Percentiles rank a stretch among this genome's conserved stretches.
Evolutionary conservation across 805 yeast genomes (phyloP).

Genomic region (Tetrapisispora phaffii): DNA sequence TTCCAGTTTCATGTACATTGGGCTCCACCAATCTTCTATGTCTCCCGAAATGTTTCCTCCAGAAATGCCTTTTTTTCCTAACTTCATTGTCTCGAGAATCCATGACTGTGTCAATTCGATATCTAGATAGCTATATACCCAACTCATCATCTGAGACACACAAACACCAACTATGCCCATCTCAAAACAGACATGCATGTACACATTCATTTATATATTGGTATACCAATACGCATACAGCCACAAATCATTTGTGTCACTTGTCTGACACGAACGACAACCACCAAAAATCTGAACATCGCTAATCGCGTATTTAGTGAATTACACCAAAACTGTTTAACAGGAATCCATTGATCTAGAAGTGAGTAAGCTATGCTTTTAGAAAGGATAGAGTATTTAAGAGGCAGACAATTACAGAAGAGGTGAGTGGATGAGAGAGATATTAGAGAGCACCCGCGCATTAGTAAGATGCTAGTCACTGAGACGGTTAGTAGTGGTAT

Average conservation of each 20-base stretch:
- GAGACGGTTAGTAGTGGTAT: not conserved
- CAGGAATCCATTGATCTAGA: too few species aligned
- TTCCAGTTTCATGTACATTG: not conserved
- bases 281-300: not conserved
- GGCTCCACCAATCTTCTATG: not conserved
- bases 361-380: too few species aligned
- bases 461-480: not conserved
- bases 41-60: constrained; percentile 1
- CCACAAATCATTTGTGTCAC: not conserved
- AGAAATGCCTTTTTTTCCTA: constrained; percentile 1
- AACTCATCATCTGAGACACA: not conserved
- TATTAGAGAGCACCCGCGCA: too few species aligned
- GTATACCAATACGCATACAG: not conserved
- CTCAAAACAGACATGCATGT: not conserved
- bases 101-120: not conserved
- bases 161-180: not conserved
- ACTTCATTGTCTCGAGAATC: not conserved
- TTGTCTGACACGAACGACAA: not conserved
- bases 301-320: not conserved
- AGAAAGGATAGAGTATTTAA: too few species aligned
- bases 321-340: too few species aligned
- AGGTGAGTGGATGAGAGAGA: too few species aligned
- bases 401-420: too few species aligned
- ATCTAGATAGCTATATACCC: not conserved
- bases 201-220: too few species aligned